phyloP scores from a whole-genome alignment of 768 basidiomycete genomes.

The Lentinus brumalis region DNA sequence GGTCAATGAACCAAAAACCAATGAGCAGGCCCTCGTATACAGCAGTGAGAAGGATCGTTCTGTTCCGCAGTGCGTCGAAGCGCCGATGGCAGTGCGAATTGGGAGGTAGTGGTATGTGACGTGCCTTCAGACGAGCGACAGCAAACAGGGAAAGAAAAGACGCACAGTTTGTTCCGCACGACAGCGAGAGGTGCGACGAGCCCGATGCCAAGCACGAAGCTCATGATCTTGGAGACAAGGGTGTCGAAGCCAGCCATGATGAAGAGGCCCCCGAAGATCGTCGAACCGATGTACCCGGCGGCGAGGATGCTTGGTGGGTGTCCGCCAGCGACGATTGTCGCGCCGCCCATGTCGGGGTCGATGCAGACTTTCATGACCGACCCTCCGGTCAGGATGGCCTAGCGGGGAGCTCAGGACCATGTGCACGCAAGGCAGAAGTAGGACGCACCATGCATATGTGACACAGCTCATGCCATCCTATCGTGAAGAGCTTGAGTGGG shows the following conservation, averaged over 20 bases:
- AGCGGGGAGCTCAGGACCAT: neutral
- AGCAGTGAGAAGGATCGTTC: conserved; percentile 83
- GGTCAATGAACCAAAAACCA: conserved; percentile 95
- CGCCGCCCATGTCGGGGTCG: conserved; percentile 80
- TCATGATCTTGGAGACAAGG: conserved; percentile 88
- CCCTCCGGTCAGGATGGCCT: conserved; percentile 83
- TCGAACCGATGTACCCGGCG: conserved; percentile 83
- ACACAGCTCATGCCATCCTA: conserved; percentile 88
- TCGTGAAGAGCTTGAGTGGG: conserved; percentile 84
- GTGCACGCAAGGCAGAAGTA: conserved; percentile 6
- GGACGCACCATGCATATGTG: conserved; percentile 72
- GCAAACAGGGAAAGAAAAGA: conserved; percentile 13
- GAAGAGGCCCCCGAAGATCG: conserved; percentile 80
- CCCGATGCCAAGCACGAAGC: conserved; percentile 87
- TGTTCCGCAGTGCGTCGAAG: conserved; percentile 32
- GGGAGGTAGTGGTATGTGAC: neutral
- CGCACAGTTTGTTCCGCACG: conserved; percentile 89
- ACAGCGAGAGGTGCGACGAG: conserved; percentile 83
- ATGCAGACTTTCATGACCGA: conserved; percentile 79
- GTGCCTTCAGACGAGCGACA: neutral
- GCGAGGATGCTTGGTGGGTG: conserved; percentile 69
- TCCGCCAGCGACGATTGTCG: conserved; percentile 77
- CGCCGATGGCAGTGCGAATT: neutral
- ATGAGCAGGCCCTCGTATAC: conserved; percentile 85
- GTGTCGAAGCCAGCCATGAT: conserved; percentile 86